phyloP scores from a whole-genome alignment of 371 early-diverging fungal species.

The Actinomortierella wolfii region DNA sequence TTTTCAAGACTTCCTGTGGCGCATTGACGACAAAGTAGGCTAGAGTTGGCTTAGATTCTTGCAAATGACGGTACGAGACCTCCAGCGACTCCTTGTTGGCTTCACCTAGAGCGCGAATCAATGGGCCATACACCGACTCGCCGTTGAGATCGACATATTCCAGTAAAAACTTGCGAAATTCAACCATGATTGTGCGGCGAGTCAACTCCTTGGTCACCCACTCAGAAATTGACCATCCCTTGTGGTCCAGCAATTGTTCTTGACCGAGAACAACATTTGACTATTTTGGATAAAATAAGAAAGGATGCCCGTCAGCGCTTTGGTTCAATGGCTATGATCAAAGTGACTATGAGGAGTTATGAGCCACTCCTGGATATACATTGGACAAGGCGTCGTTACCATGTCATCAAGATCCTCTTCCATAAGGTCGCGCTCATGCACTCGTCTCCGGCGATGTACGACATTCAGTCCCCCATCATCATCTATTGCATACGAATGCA shows the following conservation, averaged over 20 bases:
- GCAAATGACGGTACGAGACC: conserved; percentile 85
- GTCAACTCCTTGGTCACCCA: conserved; percentile 82
- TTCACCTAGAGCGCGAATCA: conserved; percentile 90
- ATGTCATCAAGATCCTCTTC: conserved; percentile 66
- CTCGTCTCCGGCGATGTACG: conserved; percentile 65
- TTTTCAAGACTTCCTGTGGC: conserved; percentile 85
- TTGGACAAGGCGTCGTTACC: too few relatives aligned
- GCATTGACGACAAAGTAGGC: conserved; percentile 89
- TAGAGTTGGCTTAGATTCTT: conserved; percentile 74
- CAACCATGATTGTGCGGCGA: conserved; percentile 79
- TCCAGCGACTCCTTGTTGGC: conserved; percentile 90
- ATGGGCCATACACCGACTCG: conserved; percentile 90
- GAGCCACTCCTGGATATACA: too few relatives aligned
- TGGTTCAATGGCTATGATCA: too few relatives aligned
- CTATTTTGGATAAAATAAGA: conserved; percentile 28
- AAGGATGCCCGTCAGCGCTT: background rate
- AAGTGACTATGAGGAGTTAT: too few relatives aligned
- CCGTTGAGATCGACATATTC: conserved; percentile 85
- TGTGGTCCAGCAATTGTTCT: conserved; percentile 54
- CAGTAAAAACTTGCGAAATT: conserved; percentile 89
- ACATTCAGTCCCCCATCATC: conserved; percentile 55
- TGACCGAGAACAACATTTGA: conserved; percentile 58
- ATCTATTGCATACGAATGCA: conserved; percentile 42
- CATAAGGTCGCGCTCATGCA: conserved; percentile 59
- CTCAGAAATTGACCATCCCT: conserved; percentile 65